A percentile compares a stretch with the other conserved stretches of the same genome.
Evolutionary conservation across 306 rosid species (phyloP).

Genomic region (Echinosophora koreensis): DNA sequence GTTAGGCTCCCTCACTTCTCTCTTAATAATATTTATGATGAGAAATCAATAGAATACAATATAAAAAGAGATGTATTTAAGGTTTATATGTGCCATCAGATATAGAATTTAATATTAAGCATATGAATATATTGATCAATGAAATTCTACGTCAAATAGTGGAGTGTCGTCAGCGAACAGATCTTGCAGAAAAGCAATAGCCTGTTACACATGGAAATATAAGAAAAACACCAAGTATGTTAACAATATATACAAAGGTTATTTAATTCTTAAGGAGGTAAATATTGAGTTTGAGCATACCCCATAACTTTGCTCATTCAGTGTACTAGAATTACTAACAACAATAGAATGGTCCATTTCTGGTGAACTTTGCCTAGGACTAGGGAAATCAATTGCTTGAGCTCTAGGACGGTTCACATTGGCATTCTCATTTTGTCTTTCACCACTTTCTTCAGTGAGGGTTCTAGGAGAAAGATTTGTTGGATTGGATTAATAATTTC

Average conservation of each 20-base stretch:
- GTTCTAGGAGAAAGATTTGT: no score
- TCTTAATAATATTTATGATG: neutral
- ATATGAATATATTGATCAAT: neutral
- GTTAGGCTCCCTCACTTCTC: neutral
- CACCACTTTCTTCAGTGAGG: no score
- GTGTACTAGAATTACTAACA: neutral
- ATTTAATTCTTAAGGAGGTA: neutral
- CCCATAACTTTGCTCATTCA: constrained; percentile 1
- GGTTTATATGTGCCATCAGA: neutral
- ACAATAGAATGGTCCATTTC: no score
- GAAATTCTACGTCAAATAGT: constrained; percentile 30
- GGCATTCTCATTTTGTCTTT: no score
- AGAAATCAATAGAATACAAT: neutral
- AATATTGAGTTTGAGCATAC: constrained; percentile 5
- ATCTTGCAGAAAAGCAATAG: no score
- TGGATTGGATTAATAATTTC: no score
- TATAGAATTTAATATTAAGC: neutral
- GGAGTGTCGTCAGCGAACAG: neutral
- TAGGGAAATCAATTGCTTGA: no score
- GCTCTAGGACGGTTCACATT: no score
- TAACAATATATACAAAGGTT: neutral
- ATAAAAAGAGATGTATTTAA: neutral
- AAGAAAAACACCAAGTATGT: neutral
- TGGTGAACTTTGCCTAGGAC: no score
- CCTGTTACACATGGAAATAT: neutral